phyloP scores from a whole-genome alignment of 192 early-diverging fungal species.

The Podila clonocystis region DNA sequence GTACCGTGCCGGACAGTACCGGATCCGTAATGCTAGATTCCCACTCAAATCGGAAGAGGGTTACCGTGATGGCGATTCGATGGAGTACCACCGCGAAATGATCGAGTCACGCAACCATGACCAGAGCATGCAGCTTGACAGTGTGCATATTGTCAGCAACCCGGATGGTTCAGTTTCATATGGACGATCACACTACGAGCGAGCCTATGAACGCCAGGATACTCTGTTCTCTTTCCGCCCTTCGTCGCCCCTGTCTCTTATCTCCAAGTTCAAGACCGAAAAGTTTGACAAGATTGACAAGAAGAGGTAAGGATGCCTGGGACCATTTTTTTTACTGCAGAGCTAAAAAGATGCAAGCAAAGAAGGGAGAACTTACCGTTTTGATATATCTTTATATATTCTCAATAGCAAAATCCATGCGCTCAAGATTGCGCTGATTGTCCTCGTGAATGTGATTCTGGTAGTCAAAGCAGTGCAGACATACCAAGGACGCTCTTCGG shows the following conservation, averaged over 20 bases:
- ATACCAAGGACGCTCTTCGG: constrained; percentile 1
- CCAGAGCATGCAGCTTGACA: not conserved
- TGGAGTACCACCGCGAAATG: constrained; percentile 17
- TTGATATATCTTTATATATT: not conserved
- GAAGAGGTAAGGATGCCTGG: constrained; percentile 15
- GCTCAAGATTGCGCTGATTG: constrained; percentile 26
- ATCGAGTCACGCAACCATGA: not conserved
- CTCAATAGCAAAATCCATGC: constrained; percentile 21
- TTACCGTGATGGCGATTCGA: not conserved
- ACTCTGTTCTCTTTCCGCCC: constrained; percentile 3
- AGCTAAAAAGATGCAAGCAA: too few relatives aligned
- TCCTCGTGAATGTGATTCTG: constrained; percentile 30
- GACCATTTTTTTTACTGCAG: too few relatives aligned
- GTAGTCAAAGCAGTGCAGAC: constrained; percentile 23
- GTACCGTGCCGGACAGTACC: constrained; percentile 10
- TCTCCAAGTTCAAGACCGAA: constrained; percentile 3
- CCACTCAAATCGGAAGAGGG: not conserved
- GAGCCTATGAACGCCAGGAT: not conserved
- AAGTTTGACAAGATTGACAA: constrained; percentile 12
- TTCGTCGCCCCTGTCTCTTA: not conserved
- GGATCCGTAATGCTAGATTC: not conserved
- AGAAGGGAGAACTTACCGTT: not conserved
- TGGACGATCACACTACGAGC: not conserved
- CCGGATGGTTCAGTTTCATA: not conserved
- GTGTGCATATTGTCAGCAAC: constrained; percentile 8